Conservation (phyloP, 2,329 filamentous ascomycete genomes). For the Pyrenochaeta sp. region DNA sequence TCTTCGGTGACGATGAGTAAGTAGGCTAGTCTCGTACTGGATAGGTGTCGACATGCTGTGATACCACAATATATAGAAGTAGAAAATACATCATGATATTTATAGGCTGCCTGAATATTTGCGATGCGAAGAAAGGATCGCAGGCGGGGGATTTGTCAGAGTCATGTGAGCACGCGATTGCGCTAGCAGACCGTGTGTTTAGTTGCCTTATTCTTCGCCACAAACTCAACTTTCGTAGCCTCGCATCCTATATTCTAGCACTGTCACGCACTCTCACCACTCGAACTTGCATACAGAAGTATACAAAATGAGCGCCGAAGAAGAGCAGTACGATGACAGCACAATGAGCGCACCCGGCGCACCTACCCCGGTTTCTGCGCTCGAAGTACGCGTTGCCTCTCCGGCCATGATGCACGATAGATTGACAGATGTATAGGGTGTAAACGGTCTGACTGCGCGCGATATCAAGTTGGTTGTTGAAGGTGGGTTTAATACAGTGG, state of each 20-base stretch:
- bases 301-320: slow-evolving; percentile 58
- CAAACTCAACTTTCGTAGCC: slow-evolving; percentile 9
- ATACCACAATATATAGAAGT: slow-evolving; percentile 18
- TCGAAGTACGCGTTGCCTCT: slow-evolving; percentile 73
- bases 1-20: slow-evolving; percentile 83
- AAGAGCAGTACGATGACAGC: slow-evolving; percentile 72
- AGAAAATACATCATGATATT: slow-evolving; percentile 1
- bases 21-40: not conserved
- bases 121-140: no score
- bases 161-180: slow-evolving; percentile 37
- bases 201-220: slow-evolving; percentile 17
- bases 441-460: slow-evolving; percentile 88
- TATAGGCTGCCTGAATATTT: no score
- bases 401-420: no score
- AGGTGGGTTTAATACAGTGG: slow-evolving; percentile 93
- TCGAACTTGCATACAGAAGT: not conserved
- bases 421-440: slow-evolving; percentile 66
- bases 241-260: not conserved
- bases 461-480: slow-evolving; percentile 94
- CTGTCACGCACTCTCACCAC: not conserved
- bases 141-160: not conserved
- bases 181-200: slow-evolving; percentile 26
- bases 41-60: slow-evolving; percentile 4
- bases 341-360: slow-evolving; percentile 84
- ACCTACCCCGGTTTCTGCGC: slow-evolving; percentile 84